Evolutionary conservation across 352 stramenopile species (phyloP), one percentile per base, ranked within the genome.

Genomic region (Pythium apleroticum): DNA sequence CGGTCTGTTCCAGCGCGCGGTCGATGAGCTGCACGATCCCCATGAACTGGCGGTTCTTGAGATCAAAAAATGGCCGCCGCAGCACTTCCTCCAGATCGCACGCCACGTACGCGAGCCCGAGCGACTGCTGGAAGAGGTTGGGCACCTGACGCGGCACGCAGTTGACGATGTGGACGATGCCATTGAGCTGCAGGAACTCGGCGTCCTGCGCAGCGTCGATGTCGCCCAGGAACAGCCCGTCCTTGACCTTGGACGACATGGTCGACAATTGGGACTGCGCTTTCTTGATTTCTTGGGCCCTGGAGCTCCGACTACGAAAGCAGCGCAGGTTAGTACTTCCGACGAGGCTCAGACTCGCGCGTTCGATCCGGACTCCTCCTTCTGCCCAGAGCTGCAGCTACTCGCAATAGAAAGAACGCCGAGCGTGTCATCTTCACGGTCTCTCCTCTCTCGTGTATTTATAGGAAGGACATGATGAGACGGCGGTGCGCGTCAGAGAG

Each of bases 231-330:
- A 98, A 98, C 50, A 98, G 80, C 9, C 90, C 90, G 77, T 98
- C 93, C 75, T 97, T 97, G 66, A 98, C 91, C 73, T 97, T 97
- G 31, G 91, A 96, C 61, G 92, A 96, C 91, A 98, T 98, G 48
- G 28, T 25, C 6, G 19, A 9, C 17, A 22, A 17, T 4, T 35
- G 27, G 5, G 15, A 56, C 45, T 20, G 5, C 30, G n/a, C 15
- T 11, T 41, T 41, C 33, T 41, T 17, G 14, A 8, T 17, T 48
- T 48, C 39, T 24, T 48, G 39, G n/a, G 15, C 11, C 12, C 19
- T 17, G 37, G 11, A n/a, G 11, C 5, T 45, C 4, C 60, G 41
- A 39, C 61, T 17, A 31, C 57, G 33, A 54, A 48, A 27, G 50
- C 30, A 5, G 19, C 17, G 24, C 11, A 11, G 4, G 3, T 20